Evolutionary conservation across 2,329 filamentous ascomycete genomes (phyloP).

Genomic region (Aspergillus latus): DNA sequence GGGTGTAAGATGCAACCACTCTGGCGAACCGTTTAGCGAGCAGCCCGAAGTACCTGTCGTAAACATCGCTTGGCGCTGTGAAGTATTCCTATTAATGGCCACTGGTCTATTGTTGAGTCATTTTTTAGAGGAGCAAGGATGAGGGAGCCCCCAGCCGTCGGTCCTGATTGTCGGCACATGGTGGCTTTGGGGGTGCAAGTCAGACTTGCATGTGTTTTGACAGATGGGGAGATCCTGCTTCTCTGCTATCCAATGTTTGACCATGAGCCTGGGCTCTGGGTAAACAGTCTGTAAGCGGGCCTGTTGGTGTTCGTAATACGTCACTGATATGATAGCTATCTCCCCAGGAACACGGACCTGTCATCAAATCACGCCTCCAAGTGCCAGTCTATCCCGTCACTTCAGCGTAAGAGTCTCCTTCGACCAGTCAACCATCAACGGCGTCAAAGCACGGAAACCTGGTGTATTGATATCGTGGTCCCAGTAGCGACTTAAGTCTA

Average conservation of each 20-base stretch:
- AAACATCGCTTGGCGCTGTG: not conserved
- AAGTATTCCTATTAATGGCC: not conserved
- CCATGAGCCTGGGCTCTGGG: not conserved
- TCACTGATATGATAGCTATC: not conserved
- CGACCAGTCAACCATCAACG: too few relatives aligned
- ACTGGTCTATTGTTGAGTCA: not conserved
- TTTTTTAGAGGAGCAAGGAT: not conserved
- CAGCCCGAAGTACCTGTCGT: not conserved
- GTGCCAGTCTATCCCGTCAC: not conserved
- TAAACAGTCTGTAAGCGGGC: not conserved
- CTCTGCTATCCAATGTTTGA: not conserved
- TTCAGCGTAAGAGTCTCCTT: too few relatives aligned
- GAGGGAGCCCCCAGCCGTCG: not conserved
- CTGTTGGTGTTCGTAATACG: not conserved
- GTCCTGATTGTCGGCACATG: not conserved
- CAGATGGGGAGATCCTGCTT: not conserved
- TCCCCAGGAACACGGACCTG: not conserved
- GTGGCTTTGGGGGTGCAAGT: not conserved
- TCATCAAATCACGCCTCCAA: not conserved
- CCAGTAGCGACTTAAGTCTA: not conserved
- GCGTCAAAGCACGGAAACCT: too few relatives aligned
- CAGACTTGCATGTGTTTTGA: not conserved
- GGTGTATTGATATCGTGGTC: too few relatives aligned
- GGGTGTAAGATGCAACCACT: not conserved
- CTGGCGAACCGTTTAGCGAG: not conserved